A percentile compares a stretch with the other conserved stretches of the same genome.
Evolutionary conservation across 2,329 filamentous ascomycete species (phyloP).

Genomic region (Trichothecium roseum): DNA sequence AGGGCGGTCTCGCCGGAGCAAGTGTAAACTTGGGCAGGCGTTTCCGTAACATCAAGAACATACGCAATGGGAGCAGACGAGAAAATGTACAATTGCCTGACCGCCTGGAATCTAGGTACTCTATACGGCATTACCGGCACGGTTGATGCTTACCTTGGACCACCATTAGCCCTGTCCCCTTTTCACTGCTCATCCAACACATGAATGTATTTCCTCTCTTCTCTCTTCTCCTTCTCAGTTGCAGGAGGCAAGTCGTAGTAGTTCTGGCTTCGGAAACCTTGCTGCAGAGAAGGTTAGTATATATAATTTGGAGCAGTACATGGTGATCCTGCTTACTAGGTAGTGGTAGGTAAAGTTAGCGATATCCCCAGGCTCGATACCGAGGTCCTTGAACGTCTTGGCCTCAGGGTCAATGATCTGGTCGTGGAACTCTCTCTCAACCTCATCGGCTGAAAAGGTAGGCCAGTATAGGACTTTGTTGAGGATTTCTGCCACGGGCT

Average conservation of each 20-base stretch:
- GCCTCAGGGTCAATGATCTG: slow-evolving; percentile 82
- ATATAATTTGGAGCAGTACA: background rate
- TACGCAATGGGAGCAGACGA: too few species aligned
- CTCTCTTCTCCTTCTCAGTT: slow-evolving; percentile 86
- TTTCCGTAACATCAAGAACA: too few species aligned
- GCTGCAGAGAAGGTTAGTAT: slow-evolving; percentile 39
- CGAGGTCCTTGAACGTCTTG: slow-evolving; percentile 92
- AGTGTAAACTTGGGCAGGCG: too few species aligned
- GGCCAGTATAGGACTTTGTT: slow-evolving; percentile 89
- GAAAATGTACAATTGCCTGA: too few species aligned
- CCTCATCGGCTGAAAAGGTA: slow-evolving; percentile 68
- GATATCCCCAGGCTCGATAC: slow-evolving; percentile 80
- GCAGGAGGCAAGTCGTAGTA: slow-evolving; percentile 92
- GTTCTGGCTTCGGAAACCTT: slow-evolving; percentile 79
- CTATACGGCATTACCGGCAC: too few species aligned
- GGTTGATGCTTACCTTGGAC: too few species aligned
- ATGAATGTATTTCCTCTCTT: slow-evolving; percentile 96
- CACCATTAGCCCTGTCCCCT: slow-evolving; percentile 1
- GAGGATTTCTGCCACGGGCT: slow-evolving; percentile 61
- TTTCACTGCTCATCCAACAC: slow-evolving; percentile 76
- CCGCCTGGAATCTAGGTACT: too few species aligned
- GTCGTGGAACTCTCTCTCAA: slow-evolving; percentile 88
- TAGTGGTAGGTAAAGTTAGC: slow-evolving; percentile 87
- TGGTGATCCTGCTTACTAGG: slow-evolving; percentile 49
- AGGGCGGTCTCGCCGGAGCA: too few species aligned